A percentile compares a stretch with the other conserved stretches of the same genome.
Evolutionary conservation across 2,329 filamentous ascomycete species (phyloP).

Genomic region (Phialophora chinensis): DNA sequence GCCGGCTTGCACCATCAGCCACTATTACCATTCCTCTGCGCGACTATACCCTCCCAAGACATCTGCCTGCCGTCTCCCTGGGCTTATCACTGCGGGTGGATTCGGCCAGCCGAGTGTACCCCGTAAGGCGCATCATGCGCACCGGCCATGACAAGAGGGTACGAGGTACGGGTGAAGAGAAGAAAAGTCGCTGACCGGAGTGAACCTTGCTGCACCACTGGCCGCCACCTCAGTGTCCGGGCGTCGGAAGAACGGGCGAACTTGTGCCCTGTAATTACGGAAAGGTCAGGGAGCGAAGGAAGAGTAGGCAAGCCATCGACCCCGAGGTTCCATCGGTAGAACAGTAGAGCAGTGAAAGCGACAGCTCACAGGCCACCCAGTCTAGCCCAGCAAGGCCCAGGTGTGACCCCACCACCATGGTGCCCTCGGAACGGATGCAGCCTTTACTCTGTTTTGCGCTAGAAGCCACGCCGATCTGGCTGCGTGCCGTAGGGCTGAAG

Average conservation of each 20-base stretch:
- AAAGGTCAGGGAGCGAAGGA: not conserved
- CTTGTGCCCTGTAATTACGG: not conserved
- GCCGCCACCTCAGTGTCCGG: not conserved
- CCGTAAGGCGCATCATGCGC: constrained; percentile 15
- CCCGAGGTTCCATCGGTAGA: constrained; percentile 15
- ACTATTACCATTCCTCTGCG: not conserved
- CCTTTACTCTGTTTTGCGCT: constrained; percentile 21
- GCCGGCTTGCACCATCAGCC: constrained; percentile 7
- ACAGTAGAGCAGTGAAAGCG: too few relatives aligned
- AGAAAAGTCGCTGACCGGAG: constrained; percentile 1
- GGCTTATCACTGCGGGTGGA: constrained; percentile 6
- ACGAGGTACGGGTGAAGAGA: not conserved
- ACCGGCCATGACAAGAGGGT: not conserved
- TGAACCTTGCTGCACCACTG: constrained; percentile 1
- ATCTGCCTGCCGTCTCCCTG: not conserved
- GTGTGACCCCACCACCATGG: constrained; percentile 15
- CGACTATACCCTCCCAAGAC: not conserved
- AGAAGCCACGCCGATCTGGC: constrained; percentile 23
- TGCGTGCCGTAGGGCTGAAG: constrained; percentile 25
- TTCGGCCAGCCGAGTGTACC: constrained; percentile 4
- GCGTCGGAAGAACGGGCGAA: not conserved
- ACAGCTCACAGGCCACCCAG: constrained; percentile 14
- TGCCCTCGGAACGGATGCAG: constrained; percentile 20
- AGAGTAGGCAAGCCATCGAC: constrained; percentile 1
- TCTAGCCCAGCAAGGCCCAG: constrained; percentile 6